These are phyloP conservation scores for Agroathelia rolfsii DNA, from an alignment of 1,284 basidiomycete species.

Conservation along the genomic window DNA sequence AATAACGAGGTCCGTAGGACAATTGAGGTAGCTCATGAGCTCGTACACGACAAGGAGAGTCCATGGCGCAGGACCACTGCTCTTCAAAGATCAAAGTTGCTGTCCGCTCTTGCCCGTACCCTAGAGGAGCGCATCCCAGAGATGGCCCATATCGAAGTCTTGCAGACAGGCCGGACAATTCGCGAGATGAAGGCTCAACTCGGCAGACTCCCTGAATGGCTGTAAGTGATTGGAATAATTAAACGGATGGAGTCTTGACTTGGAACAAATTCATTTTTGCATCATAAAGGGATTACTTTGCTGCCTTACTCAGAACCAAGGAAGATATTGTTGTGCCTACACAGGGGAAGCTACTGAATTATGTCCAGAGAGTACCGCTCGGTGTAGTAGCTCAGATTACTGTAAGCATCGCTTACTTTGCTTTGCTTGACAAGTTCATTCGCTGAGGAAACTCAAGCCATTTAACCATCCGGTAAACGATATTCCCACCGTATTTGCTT, in stretches of 20 bases:
- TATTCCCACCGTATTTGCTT: no score
- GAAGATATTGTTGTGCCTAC: slow-evolving; percentile 67
- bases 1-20: no score
- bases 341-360: slow-evolving; percentile 67
- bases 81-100: slow-evolving; percentile 57
- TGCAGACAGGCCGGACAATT: slow-evolving; percentile 69
- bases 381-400: slow-evolving; percentile 82
- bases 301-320: slow-evolving; percentile 60
- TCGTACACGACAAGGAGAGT: no score
- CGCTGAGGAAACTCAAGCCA: not conserved
- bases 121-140: slow-evolving; percentile 47
- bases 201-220: slow-evolving; percentile 68
- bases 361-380: slow-evolving; percentile 67
- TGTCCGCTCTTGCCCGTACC: slow-evolving; percentile 52
- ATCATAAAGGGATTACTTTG: slow-evolving; percentile 56
- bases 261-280: slow-evolving; percentile 20
- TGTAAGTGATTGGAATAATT: slow-evolving; percentile 49
- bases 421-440: slow-evolving; percentile 2
- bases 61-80: no score
- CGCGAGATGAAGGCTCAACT: slow-evolving; percentile 74
- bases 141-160: slow-evolving; percentile 57
- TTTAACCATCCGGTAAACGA: not conserved
- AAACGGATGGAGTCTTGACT: no score
- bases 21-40: no score
- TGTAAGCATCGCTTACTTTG: slow-evolving; percentile 24